Evolutionary conservation across 2,329 filamentous ascomycete species (phyloP).

Genomic region (Diplodia seriata): DNA sequence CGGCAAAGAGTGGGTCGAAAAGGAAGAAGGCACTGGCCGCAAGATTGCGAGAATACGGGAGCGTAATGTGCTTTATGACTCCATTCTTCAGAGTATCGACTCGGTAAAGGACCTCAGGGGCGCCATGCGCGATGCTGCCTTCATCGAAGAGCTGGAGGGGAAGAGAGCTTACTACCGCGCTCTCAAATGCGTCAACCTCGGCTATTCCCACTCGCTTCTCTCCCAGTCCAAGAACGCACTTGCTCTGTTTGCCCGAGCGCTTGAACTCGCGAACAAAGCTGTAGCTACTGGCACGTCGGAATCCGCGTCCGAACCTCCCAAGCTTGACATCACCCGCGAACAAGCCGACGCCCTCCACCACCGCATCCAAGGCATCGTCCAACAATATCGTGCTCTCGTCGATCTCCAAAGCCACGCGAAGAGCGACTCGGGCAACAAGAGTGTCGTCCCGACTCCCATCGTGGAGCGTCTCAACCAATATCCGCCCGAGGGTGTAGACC

Average conservation of each 20-base stretch:
- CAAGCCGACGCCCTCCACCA: constrained; percentile 66
- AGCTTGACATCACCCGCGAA: constrained; percentile 68
- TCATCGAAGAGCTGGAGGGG: constrained; percentile 78
- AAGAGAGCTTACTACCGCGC: constrained; percentile 86
- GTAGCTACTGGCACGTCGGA: constrained; percentile 44
- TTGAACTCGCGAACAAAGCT: constrained; percentile 65
- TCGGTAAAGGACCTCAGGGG: constrained; percentile 89
- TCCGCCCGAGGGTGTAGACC: constrained; percentile 71
- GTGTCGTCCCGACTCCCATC: constrained; percentile 58
- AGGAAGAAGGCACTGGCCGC: constrained; percentile 73
- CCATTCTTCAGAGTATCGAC: constrained; percentile 87
- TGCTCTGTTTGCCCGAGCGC: constrained; percentile 79
- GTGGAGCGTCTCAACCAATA: constrained; percentile 80
- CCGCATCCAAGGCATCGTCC: constrained; percentile 73
- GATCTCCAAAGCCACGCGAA: constrained; percentile 65
- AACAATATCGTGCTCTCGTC: constrained; percentile 83
- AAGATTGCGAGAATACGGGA: constrained; percentile 84
- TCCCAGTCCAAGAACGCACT: constrained; percentile 78
- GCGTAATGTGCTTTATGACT: constrained; percentile 87
- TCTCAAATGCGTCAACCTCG: constrained; percentile 85
- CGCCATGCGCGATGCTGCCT: constrained; percentile 79
- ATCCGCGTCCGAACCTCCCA: constrained; percentile 59
- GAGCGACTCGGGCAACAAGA: constrained; percentile 42
- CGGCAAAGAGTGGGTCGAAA: constrained; percentile 53
- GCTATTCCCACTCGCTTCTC: constrained; percentile 80